Conservation (phyloP, 2,329 filamentous ascomycete genomes). For the Cordyceps cicadae region DNA sequence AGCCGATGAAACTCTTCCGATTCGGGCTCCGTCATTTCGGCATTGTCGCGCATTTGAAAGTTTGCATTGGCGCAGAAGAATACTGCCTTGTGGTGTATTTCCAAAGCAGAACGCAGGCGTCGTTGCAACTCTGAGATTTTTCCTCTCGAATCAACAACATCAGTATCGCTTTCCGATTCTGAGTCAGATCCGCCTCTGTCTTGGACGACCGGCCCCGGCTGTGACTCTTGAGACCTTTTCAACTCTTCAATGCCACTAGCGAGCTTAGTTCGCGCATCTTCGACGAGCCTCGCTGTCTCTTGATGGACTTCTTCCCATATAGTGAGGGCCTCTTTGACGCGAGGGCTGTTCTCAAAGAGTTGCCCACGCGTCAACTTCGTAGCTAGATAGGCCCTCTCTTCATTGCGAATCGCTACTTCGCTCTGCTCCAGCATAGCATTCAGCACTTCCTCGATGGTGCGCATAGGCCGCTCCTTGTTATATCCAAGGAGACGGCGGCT, state of each 20-base stretch:
- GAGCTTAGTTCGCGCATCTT: slow-evolving; percentile 57
- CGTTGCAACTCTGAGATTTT: slow-evolving; percentile 11
- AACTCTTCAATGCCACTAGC: slow-evolving; percentile 36
- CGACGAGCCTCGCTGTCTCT: slow-evolving; percentile 45
- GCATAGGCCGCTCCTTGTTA: slow-evolving; percentile 56
- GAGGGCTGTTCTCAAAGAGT: slow-evolving; percentile 65
- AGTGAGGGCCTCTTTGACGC: slow-evolving; percentile 56
- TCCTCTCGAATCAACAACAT: slow-evolving; percentile 43
- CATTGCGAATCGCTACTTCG: slow-evolving; percentile 54
- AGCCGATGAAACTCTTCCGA: slow-evolving; percentile 58
- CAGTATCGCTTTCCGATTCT: slow-evolving; percentile 31
- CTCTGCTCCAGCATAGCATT: slow-evolving; percentile 87
- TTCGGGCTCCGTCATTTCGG: slow-evolving; percentile 53
- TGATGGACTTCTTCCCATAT: slow-evolving; percentile 57
- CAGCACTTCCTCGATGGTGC: slow-evolving; percentile 79
- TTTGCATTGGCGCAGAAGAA: slow-evolving; percentile 82
- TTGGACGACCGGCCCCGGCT: not conserved
- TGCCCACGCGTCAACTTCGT: slow-evolving; percentile 64
- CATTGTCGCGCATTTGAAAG: slow-evolving; percentile 72
- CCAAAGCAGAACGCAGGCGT: slow-evolving; percentile 63
- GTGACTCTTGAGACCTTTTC: slow-evolving; percentile 6
- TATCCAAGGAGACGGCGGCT: slow-evolving; percentile 57
- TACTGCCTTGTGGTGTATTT: slow-evolving; percentile 70
- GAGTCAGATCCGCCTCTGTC: slow-evolving; percentile 16
- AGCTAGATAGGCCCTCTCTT: slow-evolving; percentile 60